Base-by-base conservation (phyloP, 345 rosid genomes). In the Ceriops decandra region DNA sequence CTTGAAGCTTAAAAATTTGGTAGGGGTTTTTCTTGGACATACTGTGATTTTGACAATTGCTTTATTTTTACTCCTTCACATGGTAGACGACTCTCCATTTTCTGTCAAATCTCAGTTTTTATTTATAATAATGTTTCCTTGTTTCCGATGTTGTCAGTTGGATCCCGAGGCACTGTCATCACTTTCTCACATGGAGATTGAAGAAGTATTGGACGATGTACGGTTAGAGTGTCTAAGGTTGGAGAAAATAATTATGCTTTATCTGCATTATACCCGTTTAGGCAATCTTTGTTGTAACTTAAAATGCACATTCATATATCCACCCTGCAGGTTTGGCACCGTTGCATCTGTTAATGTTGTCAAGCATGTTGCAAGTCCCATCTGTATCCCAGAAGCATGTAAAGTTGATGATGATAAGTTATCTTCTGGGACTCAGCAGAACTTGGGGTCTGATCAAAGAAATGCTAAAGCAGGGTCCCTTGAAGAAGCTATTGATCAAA, bases 141-240 rank as follows among this genome's bases (percentile, higher is more conserved):
- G 21, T n/a, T 54, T 10, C 51, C 47, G 24, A 24, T 38, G 26
- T 36, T 27, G 1, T 13, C 72, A 95, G 99, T 84, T 95, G 52
- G 76, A 82, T 74, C 80, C 83, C 27, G 88, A 87, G 66, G 73
- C 62, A 64, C 65, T 89, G 46, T 71, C 77, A 54, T 86, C 77
- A 6, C 70, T 91, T 22, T 80, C 95, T 47, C 74, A 78, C 54
- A 26, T 67, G 17, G 96, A 95, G 78, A 68, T 87, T 67, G 93
- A 88, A 75, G 97, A 90, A 79, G 74, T 84, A 77, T 70, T 91
- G 70, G 99, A 95, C 78, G 95, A 95, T 79, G 82, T 90, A 60
- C 89, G 90, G 62, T 70, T 90, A 63, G 99, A 95, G 77, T 95
- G 97, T 80, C 78, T 75, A 76, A 95, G 99, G 98, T 91, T 64